phyloP scores from a whole-genome alignment of 2,329 filamentous ascomycete genomes.

The Kalmusia sp. region DNA sequence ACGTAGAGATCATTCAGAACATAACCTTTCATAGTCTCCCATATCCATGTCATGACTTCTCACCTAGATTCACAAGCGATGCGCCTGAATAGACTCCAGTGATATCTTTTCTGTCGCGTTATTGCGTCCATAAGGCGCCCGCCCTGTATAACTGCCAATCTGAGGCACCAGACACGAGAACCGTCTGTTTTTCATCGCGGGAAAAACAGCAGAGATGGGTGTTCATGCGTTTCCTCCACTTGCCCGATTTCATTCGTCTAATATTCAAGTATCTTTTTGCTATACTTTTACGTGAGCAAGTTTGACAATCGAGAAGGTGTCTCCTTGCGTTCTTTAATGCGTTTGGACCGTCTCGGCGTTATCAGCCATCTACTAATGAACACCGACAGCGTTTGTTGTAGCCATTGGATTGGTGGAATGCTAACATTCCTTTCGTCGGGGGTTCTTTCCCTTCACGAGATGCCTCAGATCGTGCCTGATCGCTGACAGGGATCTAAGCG shows the following conservation, averaged over 20 bases:
- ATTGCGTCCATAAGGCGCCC: too few species aligned
- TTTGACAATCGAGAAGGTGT: background rate
- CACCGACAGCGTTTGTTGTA: background rate
- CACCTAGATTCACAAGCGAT: too few species aligned
- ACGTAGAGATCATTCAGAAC: too few species aligned
- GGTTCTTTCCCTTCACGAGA: slow-evolving; percentile 15
- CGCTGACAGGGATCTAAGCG: slow-evolving; percentile 20
- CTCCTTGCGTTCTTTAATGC: slow-evolving; percentile 18
- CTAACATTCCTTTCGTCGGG: background rate
- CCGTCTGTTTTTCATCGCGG: too few species aligned
- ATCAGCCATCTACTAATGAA: background rate
- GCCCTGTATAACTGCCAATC: too few species aligned
- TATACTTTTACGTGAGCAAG: background rate
- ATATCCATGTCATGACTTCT: too few species aligned
- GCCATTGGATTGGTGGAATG: slow-evolving; percentile 17
- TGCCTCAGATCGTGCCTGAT: slow-evolving; percentile 28
- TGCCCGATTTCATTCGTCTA: background rate
- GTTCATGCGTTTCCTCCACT: too few species aligned
- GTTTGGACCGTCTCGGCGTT: slow-evolving; percentile 12
- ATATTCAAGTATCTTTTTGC: background rate
- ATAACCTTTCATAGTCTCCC: too few species aligned
- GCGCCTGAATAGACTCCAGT: too few species aligned
- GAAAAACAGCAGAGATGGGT: too few species aligned
- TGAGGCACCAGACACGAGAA: too few species aligned
- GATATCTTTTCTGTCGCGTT: too few species aligned